Evolutionary conservation across 441 rosid genomes (phyloP).

Genomic region (Monsonia emarginata): DNA sequence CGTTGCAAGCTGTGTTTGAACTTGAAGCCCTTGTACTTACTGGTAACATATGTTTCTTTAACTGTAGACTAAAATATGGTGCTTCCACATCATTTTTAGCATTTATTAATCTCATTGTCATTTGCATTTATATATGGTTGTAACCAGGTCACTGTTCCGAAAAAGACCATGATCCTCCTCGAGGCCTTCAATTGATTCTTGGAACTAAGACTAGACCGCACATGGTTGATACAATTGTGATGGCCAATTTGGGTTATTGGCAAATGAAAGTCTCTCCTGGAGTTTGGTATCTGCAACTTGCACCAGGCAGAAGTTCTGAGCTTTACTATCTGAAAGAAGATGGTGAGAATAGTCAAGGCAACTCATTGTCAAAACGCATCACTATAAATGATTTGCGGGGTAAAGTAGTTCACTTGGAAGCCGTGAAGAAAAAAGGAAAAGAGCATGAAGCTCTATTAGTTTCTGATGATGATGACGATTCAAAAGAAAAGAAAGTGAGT

Average conservation of each 20-base stretch:
- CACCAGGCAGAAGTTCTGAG: constrained; percentile 92
- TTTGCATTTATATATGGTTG: constrained; percentile 10
- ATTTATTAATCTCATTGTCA: constrained; percentile 4
- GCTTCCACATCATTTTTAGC: constrained; percentile 8
- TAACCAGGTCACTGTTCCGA: constrained; percentile 87
- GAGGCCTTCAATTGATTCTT: constrained; percentile 95
- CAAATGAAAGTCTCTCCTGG: constrained; percentile 99
- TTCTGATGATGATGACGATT: constrained; percentile 46
- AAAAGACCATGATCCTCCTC: constrained; percentile 94
- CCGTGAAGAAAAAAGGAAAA: constrained; percentile 76
- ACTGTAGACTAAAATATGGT: not conserved
- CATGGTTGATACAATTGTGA: constrained; percentile 93
- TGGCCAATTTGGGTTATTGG: constrained; percentile 99
- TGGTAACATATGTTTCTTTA: constrained; percentile 26
- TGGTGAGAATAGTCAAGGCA: constrained; percentile 36
- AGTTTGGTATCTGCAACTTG: constrained; percentile 96
- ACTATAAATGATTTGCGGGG: constrained; percentile 87
- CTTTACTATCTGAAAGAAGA: constrained; percentile 62
- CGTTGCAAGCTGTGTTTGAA: constrained; percentile 93
- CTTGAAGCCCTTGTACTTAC: constrained; percentile 98
- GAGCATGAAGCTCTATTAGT: constrained; percentile 81
- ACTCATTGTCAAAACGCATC: constrained; percentile 56
- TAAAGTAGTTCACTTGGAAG: constrained; percentile 91
- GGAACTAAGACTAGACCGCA: constrained; percentile 86
- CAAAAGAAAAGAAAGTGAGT: constrained; percentile 44